A percentile compares a stretch with the other conserved stretches of the same genome.
phyloP scores from a whole-genome alignment of 1,284 basidiomycete genomes.

The Volvariella surrecta region DNA sequence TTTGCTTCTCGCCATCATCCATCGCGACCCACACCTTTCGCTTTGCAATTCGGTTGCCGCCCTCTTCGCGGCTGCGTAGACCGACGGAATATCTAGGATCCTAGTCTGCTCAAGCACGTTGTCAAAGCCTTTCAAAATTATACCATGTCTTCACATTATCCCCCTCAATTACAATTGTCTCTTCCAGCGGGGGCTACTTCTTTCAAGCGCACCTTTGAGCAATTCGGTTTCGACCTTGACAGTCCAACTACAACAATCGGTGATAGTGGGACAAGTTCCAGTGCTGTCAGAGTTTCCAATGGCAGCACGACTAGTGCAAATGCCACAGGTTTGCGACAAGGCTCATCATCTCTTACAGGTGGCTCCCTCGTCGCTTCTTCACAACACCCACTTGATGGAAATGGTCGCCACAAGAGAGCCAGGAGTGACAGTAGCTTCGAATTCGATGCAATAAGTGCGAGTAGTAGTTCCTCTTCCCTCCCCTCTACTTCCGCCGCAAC shows the following conservation, averaged over 20 bases:
- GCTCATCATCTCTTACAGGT: too few relatives aligned
- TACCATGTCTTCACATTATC: conserved; percentile 24
- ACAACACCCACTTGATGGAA: conserved; percentile 18
- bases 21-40: too few relatives aligned
- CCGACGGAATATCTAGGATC: too few relatives aligned
- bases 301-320: conserved; percentile 15
- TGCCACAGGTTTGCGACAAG: conserved; percentile 9
- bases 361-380: too few relatives aligned
- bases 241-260: conserved; percentile 24
- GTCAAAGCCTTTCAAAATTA: too few relatives aligned
- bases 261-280: conserved; percentile 15
- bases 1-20: too few relatives aligned
- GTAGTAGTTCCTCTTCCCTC: too few relatives aligned
- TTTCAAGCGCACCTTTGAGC: conserved; percentile 50
- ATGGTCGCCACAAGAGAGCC: conserved; percentile 37
- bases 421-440: conserved; percentile 33
- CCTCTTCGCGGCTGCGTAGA: too few relatives aligned
- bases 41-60: too few relatives aligned
- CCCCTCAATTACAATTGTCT: conserved; percentile 37
- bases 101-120: too few relatives aligned
- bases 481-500: too few relatives aligned
- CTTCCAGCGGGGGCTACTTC: conserved; percentile 35
- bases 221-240: conserved; percentile 43
- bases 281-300: conserved; percentile 5
- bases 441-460: too few relatives aligned